These are phyloP conservation scores for Sanguinoderma infundibulare DNA, from an alignment of 1,284 basidiomycete genomes.

Conservation along the genomic window DNA sequence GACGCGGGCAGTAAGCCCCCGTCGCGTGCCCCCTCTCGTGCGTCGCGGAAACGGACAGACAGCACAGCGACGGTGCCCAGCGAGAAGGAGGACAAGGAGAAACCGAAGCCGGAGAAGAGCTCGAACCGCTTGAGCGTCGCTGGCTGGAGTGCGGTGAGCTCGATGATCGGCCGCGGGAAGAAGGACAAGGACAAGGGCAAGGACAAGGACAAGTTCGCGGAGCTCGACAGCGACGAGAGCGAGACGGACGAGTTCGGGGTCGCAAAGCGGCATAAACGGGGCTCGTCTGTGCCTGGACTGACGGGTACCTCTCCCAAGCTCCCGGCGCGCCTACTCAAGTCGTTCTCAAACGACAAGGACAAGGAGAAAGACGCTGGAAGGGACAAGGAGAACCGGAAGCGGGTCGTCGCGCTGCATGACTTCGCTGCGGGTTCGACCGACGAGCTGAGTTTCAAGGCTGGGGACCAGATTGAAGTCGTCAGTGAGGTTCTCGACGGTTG, in stretches of 20 bases:
- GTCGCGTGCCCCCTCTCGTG: constrained; percentile 59
- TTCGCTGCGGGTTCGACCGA: constrained; percentile 70
- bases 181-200: constrained; percentile 56
- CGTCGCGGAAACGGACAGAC: constrained; percentile 60
- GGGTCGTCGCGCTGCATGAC: constrained; percentile 74
- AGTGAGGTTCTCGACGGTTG: constrained; percentile 83
- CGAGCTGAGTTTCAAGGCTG: constrained; percentile 74
- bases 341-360: constrained; percentile 39
- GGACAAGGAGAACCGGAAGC: constrained; percentile 38
- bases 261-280: constrained; percentile 20
- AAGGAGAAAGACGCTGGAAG: constrained; percentile 37
- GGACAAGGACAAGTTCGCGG: constrained; percentile 39
- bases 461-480: constrained; percentile 74
- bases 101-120: constrained; percentile 32
- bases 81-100: constrained; percentile 35
- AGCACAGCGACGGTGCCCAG: constrained; percentile 59
- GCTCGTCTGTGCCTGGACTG: constrained; percentile 28
- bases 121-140: constrained; percentile 50
- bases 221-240: constrained; percentile 38
- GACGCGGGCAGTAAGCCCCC: constrained; percentile 48
- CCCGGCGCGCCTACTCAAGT: constrained; percentile 51
- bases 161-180: constrained; percentile 61
- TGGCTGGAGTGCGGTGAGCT: constrained; percentile 64
- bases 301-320: constrained; percentile 43
- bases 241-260: constrained; percentile 29